Conservation (phyloP, 805 yeast species). For the Nakazawaea wickerhamii region DNA sequence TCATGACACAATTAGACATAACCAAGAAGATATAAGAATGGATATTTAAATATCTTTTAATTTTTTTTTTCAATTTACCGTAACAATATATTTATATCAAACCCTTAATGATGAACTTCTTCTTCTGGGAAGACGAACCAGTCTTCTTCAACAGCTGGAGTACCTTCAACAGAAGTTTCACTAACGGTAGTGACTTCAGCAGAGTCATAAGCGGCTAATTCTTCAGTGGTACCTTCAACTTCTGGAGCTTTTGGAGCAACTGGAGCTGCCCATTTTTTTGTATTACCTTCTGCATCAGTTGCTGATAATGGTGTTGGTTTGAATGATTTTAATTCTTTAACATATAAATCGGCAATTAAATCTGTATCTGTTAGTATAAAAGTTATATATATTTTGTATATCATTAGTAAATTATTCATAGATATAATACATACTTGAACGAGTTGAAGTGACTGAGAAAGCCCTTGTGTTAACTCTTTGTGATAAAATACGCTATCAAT, state of each 20-base stretch:
- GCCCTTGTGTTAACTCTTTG: conserved; percentile 27
- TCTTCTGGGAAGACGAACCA: conserved; percentile 80
- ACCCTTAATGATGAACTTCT: conserved; percentile 42
- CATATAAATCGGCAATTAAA: conserved; percentile 78
- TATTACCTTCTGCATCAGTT: conserved; percentile 70
- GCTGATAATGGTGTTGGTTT: conserved; percentile 75
- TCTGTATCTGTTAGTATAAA: conserved; percentile 25
- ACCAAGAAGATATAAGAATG: not conserved
- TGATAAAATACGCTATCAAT: conserved; percentile 19
- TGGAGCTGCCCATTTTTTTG: conserved; percentile 82
- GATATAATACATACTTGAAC: conserved; percentile 22
- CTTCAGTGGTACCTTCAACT: conserved; percentile 61
- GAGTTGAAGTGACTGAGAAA: conserved; percentile 29
- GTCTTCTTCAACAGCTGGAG: conserved; percentile 45
- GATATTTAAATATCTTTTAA: no score
- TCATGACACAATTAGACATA: conserved; percentile 4
- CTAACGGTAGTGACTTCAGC: conserved; percentile 66
- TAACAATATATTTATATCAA: no score
- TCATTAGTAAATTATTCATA: not conserved
- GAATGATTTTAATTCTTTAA: conserved; percentile 82
- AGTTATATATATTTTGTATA: not conserved
- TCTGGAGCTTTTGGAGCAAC: conserved; percentile 70
- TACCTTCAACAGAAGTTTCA: conserved; percentile 40
- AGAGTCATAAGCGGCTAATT: conserved; percentile 62
- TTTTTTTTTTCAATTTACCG: no score